Evolutionary conservation across 768 basidiomycete genomes (phyloP), one percentile per base, ranked within the genome.

Genomic region (Termitomyces sp.): DNA sequence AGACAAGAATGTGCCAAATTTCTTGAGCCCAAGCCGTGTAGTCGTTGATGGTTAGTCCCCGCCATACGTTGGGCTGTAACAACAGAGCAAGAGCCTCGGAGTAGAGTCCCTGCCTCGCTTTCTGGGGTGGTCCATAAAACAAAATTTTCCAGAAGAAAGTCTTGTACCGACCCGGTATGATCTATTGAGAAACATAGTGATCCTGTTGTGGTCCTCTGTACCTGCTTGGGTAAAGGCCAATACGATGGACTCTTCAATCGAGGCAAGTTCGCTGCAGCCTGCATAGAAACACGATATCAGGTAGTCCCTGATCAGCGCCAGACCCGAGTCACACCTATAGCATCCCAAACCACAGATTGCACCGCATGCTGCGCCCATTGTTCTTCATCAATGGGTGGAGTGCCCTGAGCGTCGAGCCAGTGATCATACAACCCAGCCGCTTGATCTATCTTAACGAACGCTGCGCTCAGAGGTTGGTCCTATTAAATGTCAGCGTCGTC

Each of bases 341-440:
- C 80, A 60, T 72, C 78, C 91, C 92, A 93, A 16, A 88, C 75
- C 47, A 87, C 72, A 13, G 87, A 84, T 66, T 91, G 88, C 47
- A 89, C 86, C 20, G 85, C 82, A 67, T 93, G 89, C 53, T 84
- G 84, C 14, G 84, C 83, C 76, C 87, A 88, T 68, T 89, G 82
- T 54, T 91, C 87, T 13, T 75, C 74, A 46, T 86, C 83, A 14
- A 74, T 67, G 36, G 81, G 77, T 1, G 76, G 67, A 23, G 75
- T 74, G 62, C 76, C 76, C 62, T 84, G 83, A 2, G 75, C 72
- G 62, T 91, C 87, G 43, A 82, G 72, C 83, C 88, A 89, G 56
- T 86, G 81, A 68, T 93, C 88, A 65, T 86, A 87, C 18, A 91
- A 68, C 9, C 84, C 88, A 12, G 82, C 69, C 3, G 86, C 87